A percentile compares a stretch with the other conserved stretches of the same genome.
These are phyloP conservation scores for Heliosperma pusillum DNA, from an alignment of 148 eudicot genomes.

Conservation along the genomic window DNA sequence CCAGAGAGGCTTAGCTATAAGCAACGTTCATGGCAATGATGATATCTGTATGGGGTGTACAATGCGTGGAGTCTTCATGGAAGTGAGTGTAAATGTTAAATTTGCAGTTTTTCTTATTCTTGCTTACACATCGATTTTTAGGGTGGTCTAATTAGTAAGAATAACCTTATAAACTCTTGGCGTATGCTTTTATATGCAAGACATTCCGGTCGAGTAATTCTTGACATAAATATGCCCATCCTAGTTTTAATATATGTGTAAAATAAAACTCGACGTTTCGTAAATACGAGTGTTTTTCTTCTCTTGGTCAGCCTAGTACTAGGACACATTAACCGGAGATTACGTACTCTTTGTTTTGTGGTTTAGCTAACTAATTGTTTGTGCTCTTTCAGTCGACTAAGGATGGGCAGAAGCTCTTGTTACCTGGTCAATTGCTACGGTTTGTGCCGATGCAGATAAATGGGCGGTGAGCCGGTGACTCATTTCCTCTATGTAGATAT, in stretches of 20 bases:
- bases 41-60: background rate
- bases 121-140: too few species aligned
- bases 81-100: background rate
- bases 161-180: too few species aligned
- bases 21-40: constrained; percentile 66
- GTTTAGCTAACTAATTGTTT: background rate
- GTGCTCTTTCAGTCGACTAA: constrained; percentile 9
- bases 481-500: constrained; percentile 39
- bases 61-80: constrained; percentile 27
- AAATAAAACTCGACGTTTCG: too few species aligned
- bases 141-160: too few species aligned
- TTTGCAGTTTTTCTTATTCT: background rate
- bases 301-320: too few species aligned
- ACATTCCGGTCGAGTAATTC: too few species aligned
- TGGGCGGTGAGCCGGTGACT: background rate
- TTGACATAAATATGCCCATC: too few species aligned
- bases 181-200: too few species aligned
- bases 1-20: constrained; percentile 55
- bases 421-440: constrained; percentile 16
- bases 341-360: background rate
- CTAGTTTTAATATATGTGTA: too few species aligned
- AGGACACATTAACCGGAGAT: too few species aligned
- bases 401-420: constrained; percentile 20
- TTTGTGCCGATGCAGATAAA: constrained; percentile 26
- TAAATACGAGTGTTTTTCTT: too few species aligned